phyloP scores from a whole-genome alignment of 345 rosid species.

The Geranium rotundifolium region DNA sequence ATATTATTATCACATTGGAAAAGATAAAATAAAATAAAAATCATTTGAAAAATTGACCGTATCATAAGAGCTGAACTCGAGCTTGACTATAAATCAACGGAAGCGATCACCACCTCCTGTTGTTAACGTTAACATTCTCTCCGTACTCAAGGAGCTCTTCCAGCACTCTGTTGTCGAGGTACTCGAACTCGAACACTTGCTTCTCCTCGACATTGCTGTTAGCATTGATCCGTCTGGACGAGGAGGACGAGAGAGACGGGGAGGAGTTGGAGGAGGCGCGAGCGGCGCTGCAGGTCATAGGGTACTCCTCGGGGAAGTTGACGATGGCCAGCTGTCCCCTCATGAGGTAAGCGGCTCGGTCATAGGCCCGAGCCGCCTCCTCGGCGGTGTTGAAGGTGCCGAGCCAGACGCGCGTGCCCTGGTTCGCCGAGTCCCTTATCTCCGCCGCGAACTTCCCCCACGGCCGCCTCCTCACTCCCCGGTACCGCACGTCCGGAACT shows the following conservation, averaged over 20 bases:
- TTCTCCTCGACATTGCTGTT: constrained; percentile 5
- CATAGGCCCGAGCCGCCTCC: constrained; percentile 85
- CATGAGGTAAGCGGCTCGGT: constrained; percentile 73
- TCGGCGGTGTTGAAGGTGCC: constrained; percentile 86
- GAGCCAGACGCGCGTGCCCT: constrained; percentile 79
- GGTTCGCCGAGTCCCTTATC: constrained; percentile 67
- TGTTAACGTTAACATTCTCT: constrained; percentile 18
- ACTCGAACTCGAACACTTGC: constrained; percentile 74
- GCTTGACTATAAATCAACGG: too few relatives aligned
- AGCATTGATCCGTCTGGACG: constrained; percentile 14
- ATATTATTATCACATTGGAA: too few relatives aligned
- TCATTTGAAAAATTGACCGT: too few relatives aligned
- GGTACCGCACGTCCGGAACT: constrained; percentile 28
- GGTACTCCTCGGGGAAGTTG: constrained; percentile 71
- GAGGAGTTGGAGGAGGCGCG: constrained; percentile 11
- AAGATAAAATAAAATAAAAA: too few relatives aligned
- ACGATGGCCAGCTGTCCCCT: constrained; percentile 71
- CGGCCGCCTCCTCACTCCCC: constrained; percentile 76
- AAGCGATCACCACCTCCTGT: too few relatives aligned
- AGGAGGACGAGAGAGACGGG: constrained; percentile 17
- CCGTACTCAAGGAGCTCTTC: constrained; percentile 68
- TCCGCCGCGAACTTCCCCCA: constrained; percentile 95
- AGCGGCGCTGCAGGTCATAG: constrained; percentile 21
- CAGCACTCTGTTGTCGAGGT: constrained; percentile 54
- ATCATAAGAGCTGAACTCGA: too few relatives aligned